Evolutionary conservation across 495 filamentous ascomycete species (phyloP).

Genomic region (Penicillium diatomitis): DNA sequence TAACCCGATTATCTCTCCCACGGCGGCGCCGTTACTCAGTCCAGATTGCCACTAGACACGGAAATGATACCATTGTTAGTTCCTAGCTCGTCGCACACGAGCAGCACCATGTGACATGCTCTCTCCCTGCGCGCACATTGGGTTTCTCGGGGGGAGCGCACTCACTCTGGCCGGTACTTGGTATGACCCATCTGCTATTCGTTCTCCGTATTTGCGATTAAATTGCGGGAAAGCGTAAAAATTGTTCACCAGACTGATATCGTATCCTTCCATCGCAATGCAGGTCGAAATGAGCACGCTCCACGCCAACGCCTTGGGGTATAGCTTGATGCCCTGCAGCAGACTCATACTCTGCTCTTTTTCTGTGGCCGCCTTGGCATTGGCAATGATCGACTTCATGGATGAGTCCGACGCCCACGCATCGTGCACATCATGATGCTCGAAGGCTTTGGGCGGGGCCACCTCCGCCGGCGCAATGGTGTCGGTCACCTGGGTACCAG

Average conservation of each 20-base stretch:
- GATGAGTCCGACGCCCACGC: slow-evolving; percentile 17
- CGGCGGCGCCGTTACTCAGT: slow-evolving; percentile 56
- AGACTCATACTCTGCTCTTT: slow-evolving; percentile 41
- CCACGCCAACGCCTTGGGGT: slow-evolving; percentile 50
- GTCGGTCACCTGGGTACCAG: slow-evolving; percentile 15
- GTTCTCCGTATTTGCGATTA: slow-evolving; percentile 59
- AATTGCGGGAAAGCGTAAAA: slow-evolving; percentile 46
- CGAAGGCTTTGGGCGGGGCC: slow-evolving; percentile 7
- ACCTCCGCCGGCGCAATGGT: slow-evolving; percentile 22
- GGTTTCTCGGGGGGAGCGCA: not conserved
- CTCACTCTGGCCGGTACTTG: slow-evolving; percentile 51
- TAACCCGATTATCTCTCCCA: slow-evolving; percentile 68
- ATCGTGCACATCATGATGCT: slow-evolving; percentile 3
- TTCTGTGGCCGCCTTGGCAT: slow-evolving; percentile 36
- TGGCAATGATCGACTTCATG: slow-evolving; percentile 29
- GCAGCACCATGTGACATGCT: too few species aligned
- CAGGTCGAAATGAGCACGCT: slow-evolving; percentile 44
- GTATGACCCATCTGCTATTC: slow-evolving; percentile 46
- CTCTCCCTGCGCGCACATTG: too few species aligned
- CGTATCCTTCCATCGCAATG: slow-evolving; percentile 53
- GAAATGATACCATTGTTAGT: not conserved
- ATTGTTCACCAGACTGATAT: slow-evolving; percentile 44
- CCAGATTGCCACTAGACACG: slow-evolving; percentile 59
- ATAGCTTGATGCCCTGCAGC: slow-evolving; percentile 38
- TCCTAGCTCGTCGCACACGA: not conserved